Evolutionary conservation across 805 yeast species (phyloP).

Genomic region (Yarrowia bubula): DNA sequence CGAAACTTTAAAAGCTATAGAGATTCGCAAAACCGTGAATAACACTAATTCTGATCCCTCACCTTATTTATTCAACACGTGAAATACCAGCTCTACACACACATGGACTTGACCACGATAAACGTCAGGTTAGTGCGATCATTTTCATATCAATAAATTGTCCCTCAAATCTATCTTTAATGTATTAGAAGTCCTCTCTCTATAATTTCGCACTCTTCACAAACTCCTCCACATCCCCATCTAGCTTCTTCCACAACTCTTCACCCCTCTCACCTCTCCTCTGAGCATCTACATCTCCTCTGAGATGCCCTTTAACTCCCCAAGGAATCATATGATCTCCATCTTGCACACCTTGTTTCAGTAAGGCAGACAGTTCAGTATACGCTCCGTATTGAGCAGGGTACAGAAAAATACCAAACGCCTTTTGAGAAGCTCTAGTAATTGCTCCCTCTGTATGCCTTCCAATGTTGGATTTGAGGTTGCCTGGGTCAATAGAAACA

Average conservation of each 20-base stretch:
- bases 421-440: not conserved
- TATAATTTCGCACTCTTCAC: too few relatives aligned
- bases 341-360: conserved; percentile 43
- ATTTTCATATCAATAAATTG: too few relatives aligned
- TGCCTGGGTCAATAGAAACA: conserved; percentile 46
- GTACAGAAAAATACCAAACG: conserved; percentile 27
- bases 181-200: too few relatives aligned
- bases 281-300: conserved; percentile 42
- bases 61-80: too few relatives aligned
- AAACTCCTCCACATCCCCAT: conserved; percentile 31
- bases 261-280: conserved; percentile 40
- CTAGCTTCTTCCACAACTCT: conserved; percentile 42
- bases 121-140: too few relatives aligned
- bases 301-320: conserved; percentile 43
- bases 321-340: conserved; percentile 46
- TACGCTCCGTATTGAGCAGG: conserved; percentile 45
- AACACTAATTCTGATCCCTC: too few relatives aligned
- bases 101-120: too few relatives aligned
- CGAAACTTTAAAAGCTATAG: too few relatives aligned
- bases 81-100: too few relatives aligned
- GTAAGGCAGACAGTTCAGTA: conserved; percentile 47
- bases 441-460: conserved; percentile 31
- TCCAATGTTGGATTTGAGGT: conserved; percentile 40
- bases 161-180: too few relatives aligned
- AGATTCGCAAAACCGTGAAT: too few relatives aligned